Base-by-base conservation (phyloP, 2,329 filamentous ascomycete genomes). In the Bipolaris zeicola region DNA sequence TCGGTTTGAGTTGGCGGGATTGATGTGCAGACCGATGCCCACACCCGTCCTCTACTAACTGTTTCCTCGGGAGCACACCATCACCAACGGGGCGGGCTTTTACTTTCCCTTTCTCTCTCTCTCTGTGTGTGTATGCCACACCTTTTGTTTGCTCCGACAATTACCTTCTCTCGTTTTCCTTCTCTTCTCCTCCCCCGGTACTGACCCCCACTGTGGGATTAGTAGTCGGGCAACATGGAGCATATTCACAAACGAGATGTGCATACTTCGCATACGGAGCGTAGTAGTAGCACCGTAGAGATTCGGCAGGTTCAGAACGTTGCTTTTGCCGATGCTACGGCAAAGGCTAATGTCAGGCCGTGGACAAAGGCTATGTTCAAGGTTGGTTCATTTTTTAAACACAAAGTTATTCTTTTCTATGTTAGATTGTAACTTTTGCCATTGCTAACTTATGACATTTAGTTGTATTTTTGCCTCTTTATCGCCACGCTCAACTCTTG, bases 291-390 rank as follows among this genome's bases (percentile, higher is more conserved):
- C 54, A 46, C 45, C 13, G 67, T 63, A 5, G 63, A 73, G 8
- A 61, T 74, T 47, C 64, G 64, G 43, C 58, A 69, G 36, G 71
- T 74, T 24, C 81, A 84, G 59, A 64, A 77, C 41, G 61, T 82
- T 18, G 79, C 81, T 1, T 52, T 85, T n/a, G 52, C 78, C 5
- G 78, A 79, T 11, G 76, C 79, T 6, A 72, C 73, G 1, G 69
- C 81, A 13, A 82, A 83, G 63, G 81, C 77, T 65, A 78, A 65
- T 16, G 70, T 74, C 4, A 70, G 65, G 45, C 73, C 73, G 50
- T 76, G 71, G 70, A 80, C 77, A 10, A 74, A 68, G 63, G 69
- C 74, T 26, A 81, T 81, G 79, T 72, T 81, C 57, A 78, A 77
- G 69, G 78, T 79, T 48, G 51, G 66, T 50, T 50, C 2, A 20